Evolutionary conservation across 306 rosid species (phyloP).

Genomic region (Comarum palustre): DNA sequence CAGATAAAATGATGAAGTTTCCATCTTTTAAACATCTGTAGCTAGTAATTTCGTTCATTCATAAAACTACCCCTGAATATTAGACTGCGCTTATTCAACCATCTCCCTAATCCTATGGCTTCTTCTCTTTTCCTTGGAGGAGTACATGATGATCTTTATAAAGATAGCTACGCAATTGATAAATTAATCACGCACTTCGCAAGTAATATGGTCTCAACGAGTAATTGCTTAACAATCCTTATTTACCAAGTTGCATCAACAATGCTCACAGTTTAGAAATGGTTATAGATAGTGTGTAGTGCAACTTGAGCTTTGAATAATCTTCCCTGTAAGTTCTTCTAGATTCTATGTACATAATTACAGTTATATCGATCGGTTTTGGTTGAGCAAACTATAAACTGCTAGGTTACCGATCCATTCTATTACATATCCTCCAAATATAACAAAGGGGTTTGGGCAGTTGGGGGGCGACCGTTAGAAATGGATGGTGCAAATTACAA

Average conservation of each 20-base stretch:
- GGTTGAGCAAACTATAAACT: no score
- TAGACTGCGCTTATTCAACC: not conserved
- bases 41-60: no score
- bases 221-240: not conserved
- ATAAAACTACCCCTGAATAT: no score
- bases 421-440: not conserved
- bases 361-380: no score
- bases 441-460: slow-evolving; percentile 3
- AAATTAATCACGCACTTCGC: not conserved
- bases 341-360: no score
- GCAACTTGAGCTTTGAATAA: no score
- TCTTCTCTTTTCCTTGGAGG: not conserved
- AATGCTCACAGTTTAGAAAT: no score
- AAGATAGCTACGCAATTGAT: not conserved
- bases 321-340: no score
- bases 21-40: no score
- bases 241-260: no score
- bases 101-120: not conserved
- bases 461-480: slow-evolving; percentile 32
- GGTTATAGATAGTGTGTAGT: no score
- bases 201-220: not conserved
- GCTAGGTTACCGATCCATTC: not conserved
- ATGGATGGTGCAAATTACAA: slow-evolving; percentile 35
- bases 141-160: not conserved
- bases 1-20: no score